A percentile compares a stretch with the other conserved stretches of the same genome.
Evolutionary conservation across 2,329 filamentous ascomycete species (phyloP).

Genomic region (Leptographium lundbergii): DNA sequence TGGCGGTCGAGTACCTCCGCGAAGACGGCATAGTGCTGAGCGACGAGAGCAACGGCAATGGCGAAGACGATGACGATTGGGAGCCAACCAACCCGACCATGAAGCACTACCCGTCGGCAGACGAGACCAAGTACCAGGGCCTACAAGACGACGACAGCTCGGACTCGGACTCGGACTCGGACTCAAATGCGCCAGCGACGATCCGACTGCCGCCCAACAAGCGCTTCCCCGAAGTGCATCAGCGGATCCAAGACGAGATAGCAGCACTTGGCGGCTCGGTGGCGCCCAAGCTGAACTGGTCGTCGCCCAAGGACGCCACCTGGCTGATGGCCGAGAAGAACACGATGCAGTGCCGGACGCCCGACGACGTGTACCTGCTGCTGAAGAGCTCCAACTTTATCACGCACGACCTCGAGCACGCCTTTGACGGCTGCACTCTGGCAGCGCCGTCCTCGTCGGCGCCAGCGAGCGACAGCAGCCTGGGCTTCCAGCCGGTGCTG

Average conservation of each 20-base stretch:
- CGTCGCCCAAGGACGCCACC: constrained; percentile 85
- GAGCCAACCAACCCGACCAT: constrained; percentile 25
- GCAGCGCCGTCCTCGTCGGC: neutral
- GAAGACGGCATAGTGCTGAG: constrained; percentile 88
- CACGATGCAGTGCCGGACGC: constrained; percentile 76
- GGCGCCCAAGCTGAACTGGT: constrained; percentile 94
- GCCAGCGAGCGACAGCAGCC: constrained; percentile 15
- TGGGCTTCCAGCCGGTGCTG: constrained; percentile 58
- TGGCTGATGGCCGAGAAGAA: constrained; percentile 81
- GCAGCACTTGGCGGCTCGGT: constrained; percentile 72
- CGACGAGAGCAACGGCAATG: constrained; percentile 35
- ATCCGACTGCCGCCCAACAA: constrained; percentile 34
- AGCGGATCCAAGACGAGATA: constrained; percentile 64
- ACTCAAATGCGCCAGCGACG: constrained; percentile 32
- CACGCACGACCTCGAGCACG: constrained; percentile 86
- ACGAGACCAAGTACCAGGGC: constrained; percentile 23
- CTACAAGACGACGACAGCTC: constrained; percentile 31
- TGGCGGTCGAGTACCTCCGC: constrained; percentile 76
- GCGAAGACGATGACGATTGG: constrained; percentile 39
- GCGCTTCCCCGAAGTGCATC: constrained; percentile 61
- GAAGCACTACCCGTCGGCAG: constrained; percentile 22
- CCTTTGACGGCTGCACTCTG: constrained; percentile 52
- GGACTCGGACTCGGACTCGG: constrained; percentile 29
- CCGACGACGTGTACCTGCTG: constrained; percentile 87
- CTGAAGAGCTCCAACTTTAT: constrained; percentile 92